Conservation (phyloP, 2,329 filamentous ascomycete species). For the Aspergillus pseudonomiae region DNA sequence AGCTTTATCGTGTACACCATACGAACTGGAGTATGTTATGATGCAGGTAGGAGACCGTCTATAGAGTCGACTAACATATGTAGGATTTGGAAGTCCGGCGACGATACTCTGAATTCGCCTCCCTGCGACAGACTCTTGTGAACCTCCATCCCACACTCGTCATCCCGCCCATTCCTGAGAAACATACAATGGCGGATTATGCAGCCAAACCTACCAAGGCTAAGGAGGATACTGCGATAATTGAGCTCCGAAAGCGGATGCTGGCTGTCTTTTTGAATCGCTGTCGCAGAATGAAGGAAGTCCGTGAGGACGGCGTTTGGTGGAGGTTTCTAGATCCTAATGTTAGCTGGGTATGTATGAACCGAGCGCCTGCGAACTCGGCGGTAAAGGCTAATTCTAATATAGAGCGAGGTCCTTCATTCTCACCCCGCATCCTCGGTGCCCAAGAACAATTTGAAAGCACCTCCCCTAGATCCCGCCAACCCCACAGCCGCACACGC, state of each 20-base stretch:
- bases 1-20: constrained; percentile 98
- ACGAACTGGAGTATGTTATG: constrained; percentile 74
- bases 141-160: constrained; percentile 93
- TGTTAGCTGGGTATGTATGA: constrained; percentile 82
- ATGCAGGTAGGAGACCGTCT: no score
- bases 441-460: constrained; percentile 91
- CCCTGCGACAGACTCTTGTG: constrained; percentile 83
- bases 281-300: constrained; percentile 88
- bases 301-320: constrained; percentile 91
- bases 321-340: constrained; percentile 98
- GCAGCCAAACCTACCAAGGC: constrained; percentile 97
- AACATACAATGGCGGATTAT: constrained; percentile 98
- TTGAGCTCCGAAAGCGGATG: constrained; percentile 96
- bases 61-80: constrained; percentile 2
- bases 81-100: constrained; percentile 94
- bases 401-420: constrained; percentile 90
- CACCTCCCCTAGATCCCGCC: constrained; percentile 92
- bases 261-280: constrained; percentile 91
- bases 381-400: constrained; percentile 28
- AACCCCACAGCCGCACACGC: constrained; percentile 85
- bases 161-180: constrained; percentile 96
- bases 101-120: constrained; percentile 95
- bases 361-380: constrained; percentile 19
- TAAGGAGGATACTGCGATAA: constrained; percentile 95
- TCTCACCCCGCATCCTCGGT: constrained; percentile 88